Evolutionary conservation across 2,329 filamentous ascomycete genomes (phyloP).

Genomic region (Calonectria hongkongensis): DNA sequence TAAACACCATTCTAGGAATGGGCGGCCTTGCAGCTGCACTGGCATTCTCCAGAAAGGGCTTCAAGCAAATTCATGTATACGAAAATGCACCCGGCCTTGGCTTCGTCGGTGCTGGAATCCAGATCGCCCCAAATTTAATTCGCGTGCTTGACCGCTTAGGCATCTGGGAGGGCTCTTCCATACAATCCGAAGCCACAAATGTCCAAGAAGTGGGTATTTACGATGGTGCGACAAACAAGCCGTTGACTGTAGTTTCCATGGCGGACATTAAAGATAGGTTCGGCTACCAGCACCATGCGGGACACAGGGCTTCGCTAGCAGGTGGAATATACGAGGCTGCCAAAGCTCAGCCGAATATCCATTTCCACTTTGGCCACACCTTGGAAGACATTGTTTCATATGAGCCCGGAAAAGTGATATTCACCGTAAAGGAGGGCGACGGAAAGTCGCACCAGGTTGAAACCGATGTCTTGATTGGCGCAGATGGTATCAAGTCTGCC

Average conservation of each 20-base stretch:
- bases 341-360: slow-evolving; percentile 33
- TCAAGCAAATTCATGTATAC: slow-evolving; percentile 41
- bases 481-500: slow-evolving; percentile 43
- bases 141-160: slow-evolving; percentile 39
- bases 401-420: not conserved
- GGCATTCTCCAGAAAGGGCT: slow-evolving; percentile 43
- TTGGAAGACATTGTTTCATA: slow-evolving; percentile 26
- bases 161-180: slow-evolving; percentile 33
- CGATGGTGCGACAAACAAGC: not conserved
- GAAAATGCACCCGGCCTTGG: slow-evolving; percentile 41
- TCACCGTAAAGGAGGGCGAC: not conserved
- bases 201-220: slow-evolving; percentile 13
- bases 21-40: slow-evolving; percentile 41
- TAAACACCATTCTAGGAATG: slow-evolving; percentile 34
- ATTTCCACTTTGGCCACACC: slow-evolving; percentile 39
- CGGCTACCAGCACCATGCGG: slow-evolving; percentile 36
- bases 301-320: slow-evolving; percentile 41
- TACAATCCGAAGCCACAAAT: slow-evolving; percentile 15
- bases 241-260: slow-evolving; percentile 27
- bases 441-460: slow-evolving; percentile 6
- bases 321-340: slow-evolving; percentile 34
- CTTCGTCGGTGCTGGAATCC: slow-evolving; percentile 44
- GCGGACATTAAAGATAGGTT: slow-evolving; percentile 33
- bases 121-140: slow-evolving; percentile 44
- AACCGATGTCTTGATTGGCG: slow-evolving; percentile 40